Evolutionary conservation across 495 filamentous ascomycete species (phyloP).

Genomic region (Aspergillus homomorphus): DNA sequence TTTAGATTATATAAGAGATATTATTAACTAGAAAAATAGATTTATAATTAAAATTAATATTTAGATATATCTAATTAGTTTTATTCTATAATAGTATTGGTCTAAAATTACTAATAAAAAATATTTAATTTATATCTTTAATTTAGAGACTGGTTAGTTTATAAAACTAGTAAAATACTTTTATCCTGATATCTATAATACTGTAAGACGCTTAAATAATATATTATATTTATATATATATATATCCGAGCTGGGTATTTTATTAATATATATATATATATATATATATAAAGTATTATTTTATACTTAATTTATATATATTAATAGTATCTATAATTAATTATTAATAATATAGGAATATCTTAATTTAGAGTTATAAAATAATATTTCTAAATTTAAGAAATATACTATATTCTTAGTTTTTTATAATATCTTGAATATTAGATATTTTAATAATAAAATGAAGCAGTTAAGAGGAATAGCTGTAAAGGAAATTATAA

Average conservation of each 20-base stretch:
- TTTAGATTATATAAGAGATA: neutral
- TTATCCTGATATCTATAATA: neutral
- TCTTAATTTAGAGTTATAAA: no score
- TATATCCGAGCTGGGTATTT: no score
- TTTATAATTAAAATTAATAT: no score
- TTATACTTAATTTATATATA: neutral
- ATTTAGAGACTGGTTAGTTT: no score
- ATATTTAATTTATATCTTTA: no score
- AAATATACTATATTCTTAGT: neutral
- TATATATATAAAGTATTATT: no score
- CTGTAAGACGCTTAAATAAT: neutral
- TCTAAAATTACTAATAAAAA: no score
- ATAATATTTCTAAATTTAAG: neutral
- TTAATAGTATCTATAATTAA: conserved; percentile 1
- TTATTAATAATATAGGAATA: neutral
- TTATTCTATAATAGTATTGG: no score
- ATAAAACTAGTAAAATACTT: neutral
- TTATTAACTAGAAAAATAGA: no score
- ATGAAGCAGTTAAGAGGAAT: neutral
- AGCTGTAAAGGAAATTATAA: neutral
- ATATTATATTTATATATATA: neutral
- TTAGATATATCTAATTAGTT: no score
- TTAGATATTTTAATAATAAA: conserved; percentile 1
- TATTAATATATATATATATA: neutral
- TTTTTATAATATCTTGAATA: conserved; percentile 4